Conservation (phyloP, 2,329 filamentous ascomycete species). For the Cryphonectria carpinicola region DNA sequence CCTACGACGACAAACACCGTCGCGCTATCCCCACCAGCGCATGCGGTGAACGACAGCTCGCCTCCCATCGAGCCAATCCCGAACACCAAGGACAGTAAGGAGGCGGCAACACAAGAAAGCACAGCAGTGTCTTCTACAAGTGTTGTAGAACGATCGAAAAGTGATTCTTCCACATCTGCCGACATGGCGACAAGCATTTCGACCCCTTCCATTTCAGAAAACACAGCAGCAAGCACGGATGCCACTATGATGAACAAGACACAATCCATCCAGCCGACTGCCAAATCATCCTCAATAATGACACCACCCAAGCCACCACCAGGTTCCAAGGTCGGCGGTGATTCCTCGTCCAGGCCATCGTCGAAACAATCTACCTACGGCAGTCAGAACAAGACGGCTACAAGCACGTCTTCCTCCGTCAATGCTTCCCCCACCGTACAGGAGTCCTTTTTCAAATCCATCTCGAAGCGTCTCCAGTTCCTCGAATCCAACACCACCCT, state of each 20-base stretch:
- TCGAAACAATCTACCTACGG: slow-evolving; percentile 16
- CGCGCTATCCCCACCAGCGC: slow-evolving; percentile 28
- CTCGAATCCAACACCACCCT: slow-evolving; percentile 92
- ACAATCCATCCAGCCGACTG: slow-evolving; percentile 11
- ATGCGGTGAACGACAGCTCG: slow-evolving; percentile 9
- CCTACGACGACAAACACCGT: slow-evolving; percentile 34
- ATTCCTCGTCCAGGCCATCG: slow-evolving; percentile 15
- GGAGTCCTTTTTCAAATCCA: slow-evolving; percentile 96
- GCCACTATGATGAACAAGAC: slow-evolving; percentile 6
- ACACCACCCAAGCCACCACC: slow-evolving; percentile 16
- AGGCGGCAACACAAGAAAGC: background rate
- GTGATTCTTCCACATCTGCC: background rate
- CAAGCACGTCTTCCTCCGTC: slow-evolving; percentile 23
- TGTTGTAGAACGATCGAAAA: slow-evolving; percentile 1
- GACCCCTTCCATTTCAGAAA: background rate
- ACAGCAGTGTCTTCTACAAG: slow-evolving; percentile 16
- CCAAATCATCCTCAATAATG: slow-evolving; percentile 17
- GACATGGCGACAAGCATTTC: background rate
- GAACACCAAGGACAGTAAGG: slow-evolving; percentile 2
- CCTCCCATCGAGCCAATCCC: slow-evolving; percentile 1
- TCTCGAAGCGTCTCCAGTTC: slow-evolving; percentile 88
- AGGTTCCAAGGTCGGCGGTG: slow-evolving; percentile 10
- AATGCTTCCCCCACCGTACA: slow-evolving; percentile 79
- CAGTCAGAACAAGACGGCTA: slow-evolving; percentile 21
- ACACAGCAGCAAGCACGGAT: slow-evolving; percentile 5